A percentile compares a stretch with the other conserved stretches of the same genome.
Evolutionary conservation across 2,329 filamentous ascomycete species (phyloP).

Genomic region (Cadophora sp.): DNA sequence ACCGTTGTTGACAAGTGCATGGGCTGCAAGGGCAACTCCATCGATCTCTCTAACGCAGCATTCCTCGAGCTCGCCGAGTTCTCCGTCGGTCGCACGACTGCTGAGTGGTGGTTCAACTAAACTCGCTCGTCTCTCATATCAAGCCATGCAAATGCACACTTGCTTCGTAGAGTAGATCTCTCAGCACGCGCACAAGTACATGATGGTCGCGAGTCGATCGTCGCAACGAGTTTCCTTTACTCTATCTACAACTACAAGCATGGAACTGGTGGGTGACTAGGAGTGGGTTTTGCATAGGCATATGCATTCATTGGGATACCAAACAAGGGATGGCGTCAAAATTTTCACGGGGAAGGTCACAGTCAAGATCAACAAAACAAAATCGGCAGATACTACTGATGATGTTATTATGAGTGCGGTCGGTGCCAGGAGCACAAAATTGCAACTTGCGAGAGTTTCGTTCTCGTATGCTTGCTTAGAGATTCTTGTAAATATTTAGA

Average conservation of each 20-base stretch:
- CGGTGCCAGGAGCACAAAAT: conserved; percentile 31
- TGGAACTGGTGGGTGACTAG: conserved; percentile 6
- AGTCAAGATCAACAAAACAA: background rate
- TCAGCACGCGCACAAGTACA: conserved; percentile 28
- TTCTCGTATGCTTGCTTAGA: conserved; percentile 20
- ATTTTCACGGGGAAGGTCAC: background rate
- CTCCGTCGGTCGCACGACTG: conserved; percentile 50
- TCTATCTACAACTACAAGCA: conserved; percentile 18
- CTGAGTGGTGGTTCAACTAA: conserved; percentile 56
- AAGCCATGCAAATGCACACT: conserved; percentile 13
- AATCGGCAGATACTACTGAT: conserved; percentile 21
- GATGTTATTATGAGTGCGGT: conserved; percentile 20
- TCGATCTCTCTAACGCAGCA: conserved; percentile 66
- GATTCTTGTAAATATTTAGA: conserved; percentile 40
- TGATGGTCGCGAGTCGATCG: conserved; percentile 37
- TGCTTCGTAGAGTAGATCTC: conserved; percentile 42
- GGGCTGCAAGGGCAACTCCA: conserved; percentile 62
- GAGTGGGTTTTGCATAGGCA: background rate
- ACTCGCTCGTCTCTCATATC: conserved; percentile 7
- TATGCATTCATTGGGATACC: too few relatives aligned
- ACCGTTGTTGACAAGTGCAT: conserved; percentile 78
- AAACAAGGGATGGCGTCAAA: conserved; percentile 24
- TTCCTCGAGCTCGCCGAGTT: conserved; percentile 59
- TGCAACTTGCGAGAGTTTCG: background rate
- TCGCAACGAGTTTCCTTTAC: conserved; percentile 40